These are phyloP conservation scores for Allomyces macrogynus DNA, from an alignment of 192 early-diverging fungal species.

Conservation along the genomic window DNA sequence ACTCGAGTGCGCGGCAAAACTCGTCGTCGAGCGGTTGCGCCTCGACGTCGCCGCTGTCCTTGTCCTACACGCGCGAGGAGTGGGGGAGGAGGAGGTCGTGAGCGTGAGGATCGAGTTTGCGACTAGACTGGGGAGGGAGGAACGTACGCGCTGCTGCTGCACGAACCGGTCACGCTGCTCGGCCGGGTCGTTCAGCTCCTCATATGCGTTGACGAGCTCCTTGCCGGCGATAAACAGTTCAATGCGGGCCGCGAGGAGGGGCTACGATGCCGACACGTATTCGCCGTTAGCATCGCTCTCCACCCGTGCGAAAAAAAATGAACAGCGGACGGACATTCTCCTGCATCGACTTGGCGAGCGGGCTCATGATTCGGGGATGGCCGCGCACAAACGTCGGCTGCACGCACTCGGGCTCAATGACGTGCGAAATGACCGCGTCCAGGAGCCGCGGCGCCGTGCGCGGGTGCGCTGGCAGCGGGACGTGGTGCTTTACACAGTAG, in stretches of 20 bases:
- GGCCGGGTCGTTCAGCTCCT: constrained; percentile 69
- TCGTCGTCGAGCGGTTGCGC: constrained; percentile 47
- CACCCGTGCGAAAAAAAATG: not conserved
- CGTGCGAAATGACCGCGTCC: constrained; percentile 46
- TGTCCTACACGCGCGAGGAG: constrained; percentile 14
- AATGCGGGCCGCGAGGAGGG: constrained; percentile 39
- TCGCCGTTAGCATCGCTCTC: not conserved
- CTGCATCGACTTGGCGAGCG: constrained; percentile 42
- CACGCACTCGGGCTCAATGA: constrained; percentile 53
- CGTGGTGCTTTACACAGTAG: constrained; percentile 6
- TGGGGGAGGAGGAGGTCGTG: too few relatives aligned
- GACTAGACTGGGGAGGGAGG: too few relatives aligned
- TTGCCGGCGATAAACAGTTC: constrained; percentile 58
- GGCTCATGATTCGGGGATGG: constrained; percentile 63
- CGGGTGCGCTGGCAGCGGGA: constrained; percentile 20
- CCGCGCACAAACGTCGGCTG: constrained; percentile 64
- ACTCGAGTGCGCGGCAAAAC: constrained; percentile 59
- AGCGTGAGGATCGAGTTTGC: too few relatives aligned
- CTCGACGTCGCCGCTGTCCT: constrained; percentile 50
- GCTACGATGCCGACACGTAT: too few relatives aligned
- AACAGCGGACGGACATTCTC: not conserved
- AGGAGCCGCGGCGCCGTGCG: constrained; percentile 44
- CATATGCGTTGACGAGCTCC: constrained; percentile 73
- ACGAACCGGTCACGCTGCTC: constrained; percentile 48
- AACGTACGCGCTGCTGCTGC: constrained; percentile 20